phyloP scores from a whole-genome alignment of 495 filamentous ascomycete genomes.

The Penicillium malachiteum region DNA sequence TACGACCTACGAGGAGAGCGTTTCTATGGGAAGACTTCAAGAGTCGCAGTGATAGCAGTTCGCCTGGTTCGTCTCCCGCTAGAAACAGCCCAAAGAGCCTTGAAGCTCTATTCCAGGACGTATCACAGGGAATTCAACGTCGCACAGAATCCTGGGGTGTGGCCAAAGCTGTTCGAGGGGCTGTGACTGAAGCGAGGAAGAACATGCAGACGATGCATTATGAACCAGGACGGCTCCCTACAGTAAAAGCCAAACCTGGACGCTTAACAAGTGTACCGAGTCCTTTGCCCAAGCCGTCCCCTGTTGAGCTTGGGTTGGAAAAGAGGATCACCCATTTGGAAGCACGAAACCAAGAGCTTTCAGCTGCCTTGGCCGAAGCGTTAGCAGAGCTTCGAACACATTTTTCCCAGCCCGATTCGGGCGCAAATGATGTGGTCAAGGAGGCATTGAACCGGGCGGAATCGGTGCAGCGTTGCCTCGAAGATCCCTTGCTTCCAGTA shows the following conservation, averaged over 20 bases:
- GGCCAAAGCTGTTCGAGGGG: slow-evolving; percentile 85
- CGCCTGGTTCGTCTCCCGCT: slow-evolving; percentile 45
- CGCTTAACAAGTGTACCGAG: slow-evolving; percentile 3
- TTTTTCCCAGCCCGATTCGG: slow-evolving; percentile 51
- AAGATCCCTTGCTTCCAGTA: slow-evolving; percentile 59
- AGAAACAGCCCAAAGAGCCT: slow-evolving; percentile 62
- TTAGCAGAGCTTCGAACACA: slow-evolving; percentile 62
- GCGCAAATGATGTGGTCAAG: slow-evolving; percentile 20
- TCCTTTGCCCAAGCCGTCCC: slow-evolving; percentile 3
- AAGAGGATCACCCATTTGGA: slow-evolving; percentile 54
- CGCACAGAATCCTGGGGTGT: slow-evolving; percentile 84
- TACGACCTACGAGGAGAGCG: slow-evolving; percentile 29
- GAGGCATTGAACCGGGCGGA: slow-evolving; percentile 70
- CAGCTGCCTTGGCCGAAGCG: slow-evolving; percentile 67
- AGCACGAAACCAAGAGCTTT: slow-evolving; percentile 69
- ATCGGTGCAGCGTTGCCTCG: slow-evolving; percentile 74
- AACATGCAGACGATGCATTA: slow-evolving; percentile 66
- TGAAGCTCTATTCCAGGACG: slow-evolving; percentile 79
- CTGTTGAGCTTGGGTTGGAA: slow-evolving; percentile 24
- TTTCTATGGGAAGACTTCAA: slow-evolving; percentile 35
- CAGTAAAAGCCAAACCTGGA: background rate
- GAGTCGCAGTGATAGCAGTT: slow-evolving; percentile 29
- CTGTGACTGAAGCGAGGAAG: slow-evolving; percentile 77
- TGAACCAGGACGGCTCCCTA: slow-evolving; percentile 31
- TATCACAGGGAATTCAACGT: slow-evolving; percentile 78